A percentile compares a stretch with the other conserved stretches of the same genome.
Evolutionary conservation across 2,329 filamentous ascomycete species (phyloP).

Genomic region (Boeremia exigua): DNA sequence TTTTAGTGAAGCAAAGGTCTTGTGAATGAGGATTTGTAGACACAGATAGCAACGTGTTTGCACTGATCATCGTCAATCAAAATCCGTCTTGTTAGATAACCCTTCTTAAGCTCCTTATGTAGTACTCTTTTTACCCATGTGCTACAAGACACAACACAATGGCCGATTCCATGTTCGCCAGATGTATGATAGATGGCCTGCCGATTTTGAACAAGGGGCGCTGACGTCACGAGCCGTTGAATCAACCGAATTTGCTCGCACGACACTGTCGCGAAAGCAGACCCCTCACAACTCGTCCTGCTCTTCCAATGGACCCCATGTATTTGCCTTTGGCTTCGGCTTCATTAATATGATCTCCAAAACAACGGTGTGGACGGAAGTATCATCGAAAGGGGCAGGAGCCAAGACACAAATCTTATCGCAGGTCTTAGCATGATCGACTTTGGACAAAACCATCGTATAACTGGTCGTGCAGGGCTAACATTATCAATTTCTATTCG

Average conservation of each 20-base stretch:
- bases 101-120: too few relatives aligned
- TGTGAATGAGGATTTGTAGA: too few relatives aligned
- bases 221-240: not conserved
- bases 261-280: not conserved
- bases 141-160: too few relatives aligned
- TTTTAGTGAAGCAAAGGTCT: too few relatives aligned
- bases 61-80: too few relatives aligned
- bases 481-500: conserved; percentile 1
- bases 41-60: too few relatives aligned
- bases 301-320: not conserved
- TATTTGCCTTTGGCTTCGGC: not conserved
- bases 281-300: not conserved
- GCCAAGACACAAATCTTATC: conserved; percentile 19
- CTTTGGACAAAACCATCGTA: conserved; percentile 8
- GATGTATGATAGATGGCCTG: too few relatives aligned
- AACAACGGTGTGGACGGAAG: conserved; percentile 10
- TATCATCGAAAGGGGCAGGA: conserved; percentile 15
- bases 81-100: too few relatives aligned
- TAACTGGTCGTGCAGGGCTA: conserved; percentile 1
- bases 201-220: not conserved
- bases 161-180: too few relatives aligned
- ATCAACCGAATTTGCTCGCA: not conserved
- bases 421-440: conserved; percentile 18
- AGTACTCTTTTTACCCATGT: too few relatives aligned
- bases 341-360: conserved; percentile 1